Conservation (phyloP, 1,284 basidiomycete genomes). For the Apiotrichum veenhuisii region DNA sequence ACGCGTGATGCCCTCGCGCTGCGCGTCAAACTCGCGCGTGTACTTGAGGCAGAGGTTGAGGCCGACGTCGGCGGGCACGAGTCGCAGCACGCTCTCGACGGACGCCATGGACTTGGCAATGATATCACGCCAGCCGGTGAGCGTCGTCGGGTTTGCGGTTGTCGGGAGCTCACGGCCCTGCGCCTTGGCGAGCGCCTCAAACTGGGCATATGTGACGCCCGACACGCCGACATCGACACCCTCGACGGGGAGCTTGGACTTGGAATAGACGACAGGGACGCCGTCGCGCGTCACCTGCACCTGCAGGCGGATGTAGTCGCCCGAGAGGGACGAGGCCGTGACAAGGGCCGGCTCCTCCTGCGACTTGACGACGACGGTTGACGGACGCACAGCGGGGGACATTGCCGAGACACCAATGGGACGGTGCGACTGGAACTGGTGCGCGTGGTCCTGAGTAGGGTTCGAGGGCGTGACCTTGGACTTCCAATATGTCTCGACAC, state of each 20-base stretch:
- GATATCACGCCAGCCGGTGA: conserved; percentile 59
- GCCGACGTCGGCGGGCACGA: conserved; percentile 69
- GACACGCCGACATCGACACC: conserved; percentile 75
- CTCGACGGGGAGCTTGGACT: conserved; percentile 67
- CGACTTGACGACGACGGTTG: conserved; percentile 12
- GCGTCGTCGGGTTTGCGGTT: conserved; percentile 32
- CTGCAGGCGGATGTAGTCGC: conserved; percentile 76
- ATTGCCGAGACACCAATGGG: conserved; percentile 43
- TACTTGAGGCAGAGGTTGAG: conserved; percentile 77
- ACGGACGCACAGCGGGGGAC: conserved; percentile 39
- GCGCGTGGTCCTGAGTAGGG: conserved; percentile 49
- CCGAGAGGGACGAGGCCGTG: conserved; percentile 59
- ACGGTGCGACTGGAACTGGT: conserved; percentile 47
- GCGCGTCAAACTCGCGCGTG: conserved; percentile 53
- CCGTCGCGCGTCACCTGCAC: conserved; percentile 91
- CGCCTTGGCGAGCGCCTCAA: conserved; percentile 62
- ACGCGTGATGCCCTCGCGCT: conserved; percentile 52
- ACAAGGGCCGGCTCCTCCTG: conserved; percentile 43
- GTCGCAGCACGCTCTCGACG: conserved; percentile 67
- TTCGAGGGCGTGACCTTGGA: conserved; percentile 65
- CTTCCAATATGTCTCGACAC: conserved; percentile 96
- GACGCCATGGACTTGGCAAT: conserved; percentile 63
- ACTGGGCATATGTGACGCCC: conserved; percentile 77
- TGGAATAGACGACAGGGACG: conserved; percentile 75
- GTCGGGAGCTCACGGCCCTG: conserved; percentile 53